Base-by-base conservation (phyloP, 345 rosid species). In the Excoecaria agallocha region DNA sequence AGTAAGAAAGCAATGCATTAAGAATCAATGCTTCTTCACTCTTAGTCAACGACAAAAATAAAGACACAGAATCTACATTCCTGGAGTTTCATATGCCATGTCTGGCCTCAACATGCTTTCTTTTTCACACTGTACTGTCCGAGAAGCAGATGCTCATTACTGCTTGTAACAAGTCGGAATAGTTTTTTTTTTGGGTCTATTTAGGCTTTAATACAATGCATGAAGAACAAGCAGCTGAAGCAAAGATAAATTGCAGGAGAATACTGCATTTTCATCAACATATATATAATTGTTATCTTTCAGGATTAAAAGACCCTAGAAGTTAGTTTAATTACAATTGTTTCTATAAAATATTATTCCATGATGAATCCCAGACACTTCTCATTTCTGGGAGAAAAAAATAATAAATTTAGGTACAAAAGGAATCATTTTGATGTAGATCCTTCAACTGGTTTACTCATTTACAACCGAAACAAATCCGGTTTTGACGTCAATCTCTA, bases 401-500 rank as follows among this genome's bases (percentile, higher is more conserved):
- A 30, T 55, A 6, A 41, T 55, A 22, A 11, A 24, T 5, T 49
- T 69, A 56, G 65, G 60, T 71, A 65, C 80, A 65, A 65, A 81
- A 83, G 54, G 74, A 81, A 83, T 77, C 50, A 64, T 45, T 67
- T 30, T 58, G 58, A 73, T 64, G 58, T 37, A 37, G 55, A 35
- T 72, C 41, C 75, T 67, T 55, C 41, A 35, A 17, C 70, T 66
- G 68, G 76, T 76, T 64, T 75, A 72, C 66, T 75, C 74, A 81
- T 79, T 77, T 83, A 83, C 85, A 83, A 9, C 74, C 60, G 74
- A 77, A 79, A 49, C 62, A 46, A 70, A 72, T 55, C 39, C 38
- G 70, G 71, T 64, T 74, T 52, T 62, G 39, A 65, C 52, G 70
- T 66, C 74, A 70, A 62, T 79, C 79, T 76, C 62, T 66, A 48